Percentiles rank a stretch among this genome's conserved stretches.
Evolutionary conservation across 495 filamentous ascomycete species (phyloP).

Genomic region (Tuber brumale): DNA sequence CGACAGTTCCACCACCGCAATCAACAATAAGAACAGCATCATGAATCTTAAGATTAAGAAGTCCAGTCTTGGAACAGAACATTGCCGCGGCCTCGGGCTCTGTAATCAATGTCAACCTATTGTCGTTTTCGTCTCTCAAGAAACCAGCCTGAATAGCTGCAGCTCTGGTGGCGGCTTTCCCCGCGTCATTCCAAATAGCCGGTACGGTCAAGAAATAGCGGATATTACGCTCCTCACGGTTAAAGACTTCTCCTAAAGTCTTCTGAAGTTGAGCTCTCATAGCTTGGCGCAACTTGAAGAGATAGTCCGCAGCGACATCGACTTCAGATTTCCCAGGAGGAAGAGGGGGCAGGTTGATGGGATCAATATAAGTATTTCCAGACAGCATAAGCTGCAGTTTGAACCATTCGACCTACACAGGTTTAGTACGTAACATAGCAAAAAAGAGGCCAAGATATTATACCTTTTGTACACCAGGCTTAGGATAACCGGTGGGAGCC

Average conservation of each 20-base stretch:
- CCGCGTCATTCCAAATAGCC: constrained; percentile 76
- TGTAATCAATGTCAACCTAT: constrained; percentile 65
- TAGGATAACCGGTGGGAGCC: constrained; percentile 71
- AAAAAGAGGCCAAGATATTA: neutral
- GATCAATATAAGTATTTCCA: constrained; percentile 75
- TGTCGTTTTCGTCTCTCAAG: constrained; percentile 70
- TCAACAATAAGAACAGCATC: constrained; percentile 74
- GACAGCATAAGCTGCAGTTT: constrained; percentile 76
- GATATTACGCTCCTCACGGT: constrained; percentile 71
- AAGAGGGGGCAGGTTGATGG: constrained; percentile 70
- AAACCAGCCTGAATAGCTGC: constrained; percentile 73
- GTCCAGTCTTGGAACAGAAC: constrained; percentile 71
- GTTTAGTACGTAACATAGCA: neutral
- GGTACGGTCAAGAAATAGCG: constrained; percentile 70
- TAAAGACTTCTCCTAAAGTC: constrained; percentile 68
- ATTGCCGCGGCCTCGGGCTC: constrained; percentile 72
- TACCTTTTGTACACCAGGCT: constrained; percentile 66
- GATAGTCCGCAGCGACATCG: constrained; percentile 72
- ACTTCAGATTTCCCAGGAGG: constrained; percentile 74
- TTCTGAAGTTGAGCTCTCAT: constrained; percentile 71
- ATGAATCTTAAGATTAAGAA: constrained; percentile 67
- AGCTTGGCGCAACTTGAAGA: constrained; percentile 70
- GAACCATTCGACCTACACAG: constrained; percentile 64
- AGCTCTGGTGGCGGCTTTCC: constrained; percentile 68
- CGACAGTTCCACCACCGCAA: constrained; percentile 73